A percentile compares a stretch with the other conserved stretches of the same genome.
Conservation (phyloP, 2,329 filamentous ascomycete genomes). For the Paecilomyces sp. region DNA sequence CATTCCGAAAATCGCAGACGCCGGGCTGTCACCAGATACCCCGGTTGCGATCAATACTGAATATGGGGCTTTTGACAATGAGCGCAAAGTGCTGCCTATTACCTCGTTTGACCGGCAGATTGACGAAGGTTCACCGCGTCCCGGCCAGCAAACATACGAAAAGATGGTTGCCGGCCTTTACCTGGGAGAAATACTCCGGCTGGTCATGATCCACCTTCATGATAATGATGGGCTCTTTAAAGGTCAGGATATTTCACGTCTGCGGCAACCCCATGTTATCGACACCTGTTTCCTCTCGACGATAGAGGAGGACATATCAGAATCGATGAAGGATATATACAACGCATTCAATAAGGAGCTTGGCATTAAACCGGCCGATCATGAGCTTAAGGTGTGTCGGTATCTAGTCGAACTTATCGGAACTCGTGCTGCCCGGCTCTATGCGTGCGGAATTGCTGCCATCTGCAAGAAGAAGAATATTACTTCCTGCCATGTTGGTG, state of each 20-base stretch:
- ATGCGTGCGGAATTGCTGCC: slow-evolving; percentile 89
- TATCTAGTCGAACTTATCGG: slow-evolving; percentile 88
- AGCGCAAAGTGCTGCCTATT: slow-evolving; percentile 70
- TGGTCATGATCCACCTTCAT: slow-evolving; percentile 75
- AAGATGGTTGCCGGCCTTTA: slow-evolving; percentile 96
- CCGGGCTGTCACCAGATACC: slow-evolving; percentile 66
- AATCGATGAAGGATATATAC: slow-evolving; percentile 78
- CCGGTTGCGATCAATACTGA: slow-evolving; percentile 92
- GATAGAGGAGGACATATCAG: slow-evolving; percentile 86
- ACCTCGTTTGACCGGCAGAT: slow-evolving; percentile 67
- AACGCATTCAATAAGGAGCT: slow-evolving; percentile 72
- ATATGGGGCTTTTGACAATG: slow-evolving; percentile 88
- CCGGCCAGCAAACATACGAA: slow-evolving; percentile 87
- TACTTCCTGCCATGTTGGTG: slow-evolving; percentile 77
- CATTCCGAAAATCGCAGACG: slow-evolving; percentile 78
- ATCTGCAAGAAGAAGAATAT: slow-evolving; percentile 92
- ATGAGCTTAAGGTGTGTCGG: slow-evolving; percentile 80
- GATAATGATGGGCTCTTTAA: slow-evolving; percentile 71
- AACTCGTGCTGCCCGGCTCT: slow-evolving; percentile 83
- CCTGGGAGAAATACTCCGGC: slow-evolving; percentile 83
- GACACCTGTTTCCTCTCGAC: slow-evolving; percentile 86
- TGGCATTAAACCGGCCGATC: slow-evolving; percentile 58
- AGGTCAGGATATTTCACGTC: slow-evolving; percentile 67
- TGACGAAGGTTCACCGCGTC: slow-evolving; percentile 80
- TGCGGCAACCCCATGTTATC: slow-evolving; percentile 74